Conservation (phyloP, 2,329 filamentous ascomycete genomes). For the Teratosphaeria zuluensis region DNA sequence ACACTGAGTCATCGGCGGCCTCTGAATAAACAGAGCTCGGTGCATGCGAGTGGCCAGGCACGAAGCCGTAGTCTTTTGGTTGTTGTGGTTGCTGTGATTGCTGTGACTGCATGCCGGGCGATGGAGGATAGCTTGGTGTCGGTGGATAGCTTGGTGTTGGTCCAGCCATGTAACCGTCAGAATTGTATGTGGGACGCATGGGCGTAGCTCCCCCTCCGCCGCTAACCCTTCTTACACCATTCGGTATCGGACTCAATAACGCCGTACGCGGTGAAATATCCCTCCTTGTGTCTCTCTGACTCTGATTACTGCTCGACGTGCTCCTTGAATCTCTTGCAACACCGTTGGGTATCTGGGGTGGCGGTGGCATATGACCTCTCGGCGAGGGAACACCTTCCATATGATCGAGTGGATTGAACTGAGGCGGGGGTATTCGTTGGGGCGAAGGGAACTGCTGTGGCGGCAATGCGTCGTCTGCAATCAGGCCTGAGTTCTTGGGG, state of each 20-base stretch:
- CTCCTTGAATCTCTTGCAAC: background rate
- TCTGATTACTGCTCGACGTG: background rate
- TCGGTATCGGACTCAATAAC: conserved; percentile 8
- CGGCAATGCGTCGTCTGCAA: background rate
- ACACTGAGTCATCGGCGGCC: conserved; percentile 6
- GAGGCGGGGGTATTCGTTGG: background rate
- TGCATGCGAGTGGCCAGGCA: background rate
- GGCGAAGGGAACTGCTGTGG: background rate
- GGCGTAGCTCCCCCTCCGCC: conserved; percentile 5
- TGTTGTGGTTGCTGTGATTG: background rate
- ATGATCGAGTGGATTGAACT: background rate
- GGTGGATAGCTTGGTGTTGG: background rate
- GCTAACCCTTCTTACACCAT: conserved; percentile 8
- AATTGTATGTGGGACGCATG: conserved; percentile 3
- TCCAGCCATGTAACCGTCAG: background rate
- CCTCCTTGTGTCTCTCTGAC: background rate
- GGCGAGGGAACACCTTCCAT: background rate
- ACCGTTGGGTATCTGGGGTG: background rate
- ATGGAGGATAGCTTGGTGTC: background rate
- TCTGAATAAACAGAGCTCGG: background rate
- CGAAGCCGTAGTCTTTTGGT: background rate
- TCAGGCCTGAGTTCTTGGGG: background rate
- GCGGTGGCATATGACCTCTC: background rate
- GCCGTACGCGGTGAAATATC: conserved; percentile 5
- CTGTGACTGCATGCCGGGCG: background rate